Conservation (phyloP, 164 flowering plant species). For the Echeveria elegans region DNA sequence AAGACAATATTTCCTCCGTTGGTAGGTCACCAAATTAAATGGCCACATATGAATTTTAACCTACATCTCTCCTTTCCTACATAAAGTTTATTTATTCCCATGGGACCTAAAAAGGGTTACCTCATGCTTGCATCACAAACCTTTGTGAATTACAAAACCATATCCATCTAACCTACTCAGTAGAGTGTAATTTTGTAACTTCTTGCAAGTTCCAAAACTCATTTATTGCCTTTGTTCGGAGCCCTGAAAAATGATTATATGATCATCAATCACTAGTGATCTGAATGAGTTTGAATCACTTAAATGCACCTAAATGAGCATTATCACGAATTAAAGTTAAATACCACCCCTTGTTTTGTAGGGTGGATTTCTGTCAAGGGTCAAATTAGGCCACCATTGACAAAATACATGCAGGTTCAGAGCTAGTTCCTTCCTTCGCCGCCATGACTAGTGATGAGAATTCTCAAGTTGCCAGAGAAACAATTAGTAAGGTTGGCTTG, state of each 20-base stretch:
- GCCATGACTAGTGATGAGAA: not conserved
- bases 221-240: not conserved
- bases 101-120: not conserved
- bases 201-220: not conserved
- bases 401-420: not conserved
- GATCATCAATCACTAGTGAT: no score
- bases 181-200: not conserved
- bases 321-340: not conserved
- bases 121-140: slow-evolving; percentile 3
- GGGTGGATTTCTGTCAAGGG: not conserved
- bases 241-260: no score
- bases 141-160: not conserved
- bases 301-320: no score
- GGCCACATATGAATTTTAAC: slow-evolving; percentile 8
- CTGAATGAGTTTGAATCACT: no score
- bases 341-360: not conserved
- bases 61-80: not conserved
- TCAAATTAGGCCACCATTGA: not conserved
- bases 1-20: not conserved
- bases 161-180: not conserved
- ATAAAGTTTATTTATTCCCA: not conserved
- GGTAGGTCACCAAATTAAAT: slow-evolving; percentile 12
- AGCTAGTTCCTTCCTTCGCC: not conserved
- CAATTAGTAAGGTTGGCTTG: no score
- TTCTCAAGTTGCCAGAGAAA: not conserved